phyloP scores from a whole-genome alignment of 176 grass and related monocot species.

The Musa acuminata region DNA sequence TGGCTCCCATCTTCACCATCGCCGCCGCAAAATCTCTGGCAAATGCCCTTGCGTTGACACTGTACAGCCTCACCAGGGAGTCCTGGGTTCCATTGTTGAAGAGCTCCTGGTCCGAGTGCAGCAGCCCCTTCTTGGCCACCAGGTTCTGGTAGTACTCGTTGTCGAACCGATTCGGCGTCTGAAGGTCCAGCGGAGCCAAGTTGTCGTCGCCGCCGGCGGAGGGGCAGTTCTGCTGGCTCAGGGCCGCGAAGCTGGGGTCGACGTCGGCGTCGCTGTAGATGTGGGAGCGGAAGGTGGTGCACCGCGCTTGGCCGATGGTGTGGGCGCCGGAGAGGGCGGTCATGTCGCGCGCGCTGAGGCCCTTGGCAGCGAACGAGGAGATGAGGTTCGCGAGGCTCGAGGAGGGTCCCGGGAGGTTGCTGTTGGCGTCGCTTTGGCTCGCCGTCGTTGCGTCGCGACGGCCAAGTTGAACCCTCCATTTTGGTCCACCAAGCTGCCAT shows the following conservation, averaged over 20 bases:
- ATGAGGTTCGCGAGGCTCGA: slow-evolving; percentile 24
- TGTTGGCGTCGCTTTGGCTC: slow-evolving; percentile 32
- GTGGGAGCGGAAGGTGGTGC: slow-evolving; percentile 33
- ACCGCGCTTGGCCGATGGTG: slow-evolving; percentile 30
- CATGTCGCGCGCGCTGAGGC: slow-evolving; percentile 48
- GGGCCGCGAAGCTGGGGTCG: slow-evolving; percentile 1
- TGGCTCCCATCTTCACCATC: too few species aligned
- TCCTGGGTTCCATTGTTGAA: slow-evolving; percentile 60
- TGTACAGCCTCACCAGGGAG: slow-evolving; percentile 39
- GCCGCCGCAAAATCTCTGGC: too few species aligned
- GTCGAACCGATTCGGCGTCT: slow-evolving; percentile 35
- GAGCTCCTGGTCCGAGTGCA: slow-evolving; percentile 82
- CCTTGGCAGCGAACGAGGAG: slow-evolving; percentile 26
- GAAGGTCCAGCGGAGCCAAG: slow-evolving; percentile 32
- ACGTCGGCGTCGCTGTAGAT: slow-evolving; percentile 50
- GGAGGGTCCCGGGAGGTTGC: slow-evolving; percentile 24
- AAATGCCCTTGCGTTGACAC: slow-evolving; percentile 25
- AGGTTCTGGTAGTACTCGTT: slow-evolving; percentile 57
- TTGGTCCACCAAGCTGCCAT: slow-evolving; percentile 36
- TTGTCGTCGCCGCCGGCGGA: slow-evolving; percentile 10
- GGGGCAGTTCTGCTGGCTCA: slow-evolving; percentile 21
- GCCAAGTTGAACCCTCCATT: slow-evolving; percentile 45
- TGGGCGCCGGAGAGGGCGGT: slow-evolving; percentile 26
- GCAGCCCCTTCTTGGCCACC: slow-evolving; percentile 37
- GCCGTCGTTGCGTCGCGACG: slow-evolving; percentile 46